A percentile compares a stretch with the other conserved stretches of the same genome.
phyloP scores from a whole-genome alignment of 805 yeast genomes.

The Pichia scutulata region DNA sequence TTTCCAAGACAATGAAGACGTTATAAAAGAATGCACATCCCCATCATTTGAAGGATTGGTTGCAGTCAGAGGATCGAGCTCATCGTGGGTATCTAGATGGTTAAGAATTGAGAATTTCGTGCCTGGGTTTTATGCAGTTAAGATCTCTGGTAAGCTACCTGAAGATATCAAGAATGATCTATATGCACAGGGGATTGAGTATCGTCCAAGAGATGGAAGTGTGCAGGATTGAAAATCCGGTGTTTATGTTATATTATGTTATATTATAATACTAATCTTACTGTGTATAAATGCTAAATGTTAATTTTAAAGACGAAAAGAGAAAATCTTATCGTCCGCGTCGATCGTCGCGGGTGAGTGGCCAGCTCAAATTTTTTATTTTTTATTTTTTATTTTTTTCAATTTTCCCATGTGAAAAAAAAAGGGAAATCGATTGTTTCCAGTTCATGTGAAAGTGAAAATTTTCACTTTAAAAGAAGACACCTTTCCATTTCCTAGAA shows the following conservation, averaged over 20 bases:
- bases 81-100: conserved; percentile 97
- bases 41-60: conserved; percentile 95
- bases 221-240: conserved; percentile 29
- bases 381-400: too few species aligned
- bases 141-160: conserved; percentile 86
- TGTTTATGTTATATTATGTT: too few species aligned
- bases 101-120: conserved; percentile 80
- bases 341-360: neutral
- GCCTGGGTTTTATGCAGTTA: conserved; percentile 89
- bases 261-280: too few species aligned
- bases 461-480: neutral
- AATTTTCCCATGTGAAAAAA: neutral
- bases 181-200: conserved; percentile 66
- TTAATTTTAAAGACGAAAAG: neutral
- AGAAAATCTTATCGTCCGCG: neutral
- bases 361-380: neutral
- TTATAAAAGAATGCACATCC: conserved; percentile 86
- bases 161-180: conserved; percentile 72
- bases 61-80: conserved; percentile 76
- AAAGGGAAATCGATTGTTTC: neutral
- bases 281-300: neutral
- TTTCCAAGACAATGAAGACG: conserved; percentile 65
- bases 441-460: neutral
- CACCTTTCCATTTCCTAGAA: neutral
- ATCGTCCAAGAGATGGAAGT: conserved; percentile 93